A percentile compares a stretch with the other conserved stretches of the same genome.
Evolutionary conservation across 75 land plant genomes (phyloP).

Genomic region (Selaginella tamariscina): DNA sequence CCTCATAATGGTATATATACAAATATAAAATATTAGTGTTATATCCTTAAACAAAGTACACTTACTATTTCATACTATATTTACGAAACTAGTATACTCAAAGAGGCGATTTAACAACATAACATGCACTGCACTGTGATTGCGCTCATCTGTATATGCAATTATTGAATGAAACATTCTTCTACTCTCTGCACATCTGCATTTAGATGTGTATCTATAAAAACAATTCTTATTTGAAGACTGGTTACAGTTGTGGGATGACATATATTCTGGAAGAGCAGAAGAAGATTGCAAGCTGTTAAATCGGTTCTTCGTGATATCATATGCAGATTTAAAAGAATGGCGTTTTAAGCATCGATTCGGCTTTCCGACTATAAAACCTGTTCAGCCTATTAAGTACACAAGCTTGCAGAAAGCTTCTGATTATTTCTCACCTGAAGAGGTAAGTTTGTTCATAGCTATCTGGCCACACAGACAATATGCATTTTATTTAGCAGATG

Average conservation of each 20-base stretch:
- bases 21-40: no score
- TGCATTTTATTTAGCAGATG: background rate
- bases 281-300: constrained; percentile 53
- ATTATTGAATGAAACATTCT: no score
- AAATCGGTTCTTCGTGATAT: constrained; percentile 69
- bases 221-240: no score
- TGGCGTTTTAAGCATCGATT: constrained; percentile 89
- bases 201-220: no score
- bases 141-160: no score
- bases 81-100: no score
- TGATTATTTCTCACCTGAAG: constrained; percentile 41
- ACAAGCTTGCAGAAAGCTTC: constrained; percentile 47
- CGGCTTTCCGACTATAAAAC: constrained; percentile 81
- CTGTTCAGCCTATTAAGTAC: constrained; percentile 68
- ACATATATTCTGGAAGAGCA: constrained; percentile 66
- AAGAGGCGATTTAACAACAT: no score
- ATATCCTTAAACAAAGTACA: no score
- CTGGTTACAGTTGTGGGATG: constrained; percentile 70
- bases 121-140: no score
- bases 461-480: background rate
- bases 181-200: no score
- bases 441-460: constrained; percentile 38
- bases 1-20: no score
- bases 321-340: constrained; percentile 89
- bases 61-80: no score